phyloP scores from a whole-genome alignment of 2,329 filamentous ascomycete species.

The Sporothrix euskadiensis region DNA sequence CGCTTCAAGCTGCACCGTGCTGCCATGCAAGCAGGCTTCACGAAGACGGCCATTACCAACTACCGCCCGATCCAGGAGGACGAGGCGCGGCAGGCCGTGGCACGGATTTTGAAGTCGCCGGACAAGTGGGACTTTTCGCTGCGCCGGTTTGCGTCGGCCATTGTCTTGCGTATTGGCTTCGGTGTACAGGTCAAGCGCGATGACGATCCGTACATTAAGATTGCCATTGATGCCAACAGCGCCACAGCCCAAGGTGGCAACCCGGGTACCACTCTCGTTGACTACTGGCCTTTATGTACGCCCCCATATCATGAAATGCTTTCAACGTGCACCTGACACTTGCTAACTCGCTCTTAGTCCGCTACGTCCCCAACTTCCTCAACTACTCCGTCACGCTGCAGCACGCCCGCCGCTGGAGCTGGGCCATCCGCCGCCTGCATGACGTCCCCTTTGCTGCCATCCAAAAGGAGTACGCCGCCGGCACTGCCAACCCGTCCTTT shows the following conservation, averaged over 20 bases:
- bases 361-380: conserved; percentile 41
- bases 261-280: conserved; percentile 45
- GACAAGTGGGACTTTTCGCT: conserved; percentile 42
- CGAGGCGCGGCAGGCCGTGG: conserved; percentile 40
- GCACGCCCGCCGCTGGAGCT: conserved; percentile 37
- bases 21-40: conserved; percentile 45
- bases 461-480: conserved; percentile 40
- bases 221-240: conserved; percentile 36
- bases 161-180: conserved; percentile 48
- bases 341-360: conserved; percentile 35
- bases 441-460: conserved; percentile 45
- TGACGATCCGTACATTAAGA: conserved; percentile 44
- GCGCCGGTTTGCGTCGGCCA: conserved; percentile 43
- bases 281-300: conserved; percentile 46
- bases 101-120: conserved; percentile 39
- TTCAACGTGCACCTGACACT: neutral
- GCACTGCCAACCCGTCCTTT: conserved; percentile 38
- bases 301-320: neutral
- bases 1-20: conserved; percentile 46
- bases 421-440: conserved; percentile 45
- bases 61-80: conserved; percentile 34
- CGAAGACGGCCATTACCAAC: conserved; percentile 28
- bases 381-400: conserved; percentile 29
- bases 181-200: conserved; percentile 44
- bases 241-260: conserved; percentile 38